These are phyloP conservation scores for Diddensiella caesifluorescens DNA, from an alignment of 805 yeast genomes.

Conservation along the genomic window DNA sequence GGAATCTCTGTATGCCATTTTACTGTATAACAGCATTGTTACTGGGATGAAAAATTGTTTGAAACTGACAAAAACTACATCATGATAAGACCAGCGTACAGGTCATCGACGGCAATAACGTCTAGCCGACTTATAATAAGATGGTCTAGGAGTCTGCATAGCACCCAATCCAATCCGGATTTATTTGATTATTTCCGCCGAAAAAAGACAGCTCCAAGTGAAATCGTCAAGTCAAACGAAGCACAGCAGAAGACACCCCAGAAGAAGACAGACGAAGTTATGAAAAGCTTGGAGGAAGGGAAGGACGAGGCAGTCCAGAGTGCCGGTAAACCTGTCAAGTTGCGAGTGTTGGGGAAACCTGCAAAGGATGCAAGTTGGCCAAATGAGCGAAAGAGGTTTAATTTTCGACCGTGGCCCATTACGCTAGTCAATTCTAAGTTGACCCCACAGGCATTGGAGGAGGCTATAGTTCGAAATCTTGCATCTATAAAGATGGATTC, in stretches of 20 bases:
- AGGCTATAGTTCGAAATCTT: slow-evolving; percentile 7
- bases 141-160: slow-evolving; percentile 1
- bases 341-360: slow-evolving; percentile 25
- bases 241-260: slow-evolving; percentile 5
- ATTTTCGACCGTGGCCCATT: slow-evolving; percentile 31
- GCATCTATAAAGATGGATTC: slow-evolving; percentile 4
- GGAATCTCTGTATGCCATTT: no score
- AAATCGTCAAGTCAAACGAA: slow-evolving; percentile 2
- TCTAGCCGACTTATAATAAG: no score
- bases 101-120: no score
- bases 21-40: no score
- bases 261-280: slow-evolving; percentile 21
- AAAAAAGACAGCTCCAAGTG: slow-evolving; percentile 9
- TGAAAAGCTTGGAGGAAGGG: slow-evolving; percentile 14
- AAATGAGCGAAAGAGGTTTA: slow-evolving; percentile 15
- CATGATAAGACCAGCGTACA: no score
- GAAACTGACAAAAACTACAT: no score
- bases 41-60: no score
- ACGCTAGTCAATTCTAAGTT: slow-evolving; percentile 21
- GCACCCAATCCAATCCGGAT: slow-evolving; percentile 3
- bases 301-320: background rate
- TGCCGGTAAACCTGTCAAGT: slow-evolving; percentile 11
- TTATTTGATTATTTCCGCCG: slow-evolving; percentile 20
- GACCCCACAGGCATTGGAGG: slow-evolving; percentile 12
- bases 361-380: slow-evolving; percentile 16